phyloP scores from a whole-genome alignment of 1,139 yeast species.

The Diutina neorugosa region DNA sequence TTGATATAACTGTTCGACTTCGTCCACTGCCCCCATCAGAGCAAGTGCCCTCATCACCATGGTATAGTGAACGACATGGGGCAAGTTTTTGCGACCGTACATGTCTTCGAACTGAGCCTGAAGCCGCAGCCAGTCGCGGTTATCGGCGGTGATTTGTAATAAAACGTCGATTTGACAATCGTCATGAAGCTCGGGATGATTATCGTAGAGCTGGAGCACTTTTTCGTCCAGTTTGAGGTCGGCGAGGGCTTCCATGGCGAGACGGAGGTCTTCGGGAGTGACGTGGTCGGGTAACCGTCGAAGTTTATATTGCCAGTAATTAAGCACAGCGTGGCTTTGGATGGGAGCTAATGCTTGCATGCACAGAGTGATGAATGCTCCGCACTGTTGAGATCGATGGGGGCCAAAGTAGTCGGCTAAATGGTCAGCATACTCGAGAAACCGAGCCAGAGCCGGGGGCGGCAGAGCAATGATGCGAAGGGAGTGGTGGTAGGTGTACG shows the following conservation, averaged over 20 bases:
- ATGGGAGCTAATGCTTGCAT: neutral
- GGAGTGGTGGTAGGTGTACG: neutral
- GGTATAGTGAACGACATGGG: conserved; percentile 47
- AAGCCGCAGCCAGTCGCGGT: conserved; percentile 46
- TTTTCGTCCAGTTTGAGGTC: conserved; percentile 5
- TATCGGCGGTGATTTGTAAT: conserved; percentile 36
- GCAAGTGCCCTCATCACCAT: conserved; percentile 57
- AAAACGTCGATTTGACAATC: conserved; percentile 33
- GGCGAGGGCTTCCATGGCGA: conserved; percentile 7
- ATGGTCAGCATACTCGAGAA: neutral
- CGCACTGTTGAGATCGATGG: neutral
- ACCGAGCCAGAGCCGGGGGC: neutral
- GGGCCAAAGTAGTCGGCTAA: neutral
- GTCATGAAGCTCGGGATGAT: conserved; percentile 9
- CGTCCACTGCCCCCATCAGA: conserved; percentile 38
- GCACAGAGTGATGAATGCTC: neutral
- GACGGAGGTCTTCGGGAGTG: conserved; percentile 6
- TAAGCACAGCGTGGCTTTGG: neutral
- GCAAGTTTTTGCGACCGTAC: conserved; percentile 44
- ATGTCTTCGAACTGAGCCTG: conserved; percentile 53
- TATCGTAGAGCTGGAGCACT: conserved; percentile 5
- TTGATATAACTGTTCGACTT: conserved; percentile 40
- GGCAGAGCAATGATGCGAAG: neutral
- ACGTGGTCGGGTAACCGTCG: neutral
- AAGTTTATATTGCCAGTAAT: neutral